Percentiles rank a stretch among this genome's conserved stretches.
Evolutionary conservation across 345 rosid genomes (phyloP).

Genomic region (Citrus glauca): DNA sequence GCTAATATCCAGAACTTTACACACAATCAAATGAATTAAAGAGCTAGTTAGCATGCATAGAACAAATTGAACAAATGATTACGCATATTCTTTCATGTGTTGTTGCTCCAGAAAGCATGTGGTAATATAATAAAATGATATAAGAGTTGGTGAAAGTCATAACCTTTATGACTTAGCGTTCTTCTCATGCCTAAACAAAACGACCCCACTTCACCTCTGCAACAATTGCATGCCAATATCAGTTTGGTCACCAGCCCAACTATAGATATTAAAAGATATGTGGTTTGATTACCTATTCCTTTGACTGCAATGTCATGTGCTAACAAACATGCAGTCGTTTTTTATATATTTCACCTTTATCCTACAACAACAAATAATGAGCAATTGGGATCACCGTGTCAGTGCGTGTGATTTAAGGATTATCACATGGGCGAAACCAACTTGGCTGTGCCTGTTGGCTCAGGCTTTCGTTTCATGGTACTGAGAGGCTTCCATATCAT

Average conservation of each 20-base stretch:
- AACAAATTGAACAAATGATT: conserved; percentile 3
- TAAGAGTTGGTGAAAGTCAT: background rate
- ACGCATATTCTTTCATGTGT: background rate
- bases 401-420: conserved; percentile 11
- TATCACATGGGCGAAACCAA: background rate
- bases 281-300: conserved; percentile 42
- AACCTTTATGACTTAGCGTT: conserved; percentile 3
- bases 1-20: background rate
- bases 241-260: conserved; percentile 32
- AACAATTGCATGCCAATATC: conserved; percentile 21
- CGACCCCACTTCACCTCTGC: conserved; percentile 21
- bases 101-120: conserved; percentile 6
- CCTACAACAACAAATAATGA: background rate
- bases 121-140: background rate
- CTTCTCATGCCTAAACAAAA: conserved; percentile 11
- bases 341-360: background rate
- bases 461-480: background rate
- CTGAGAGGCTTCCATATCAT: background rate
- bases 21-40: background rate
- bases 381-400: conserved; percentile 1
- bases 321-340: conserved; percentile 23
- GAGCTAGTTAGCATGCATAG: conserved; percentile 2
- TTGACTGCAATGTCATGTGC: conserved; percentile 27
- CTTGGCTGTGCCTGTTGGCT: background rate
- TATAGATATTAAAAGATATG: background rate